These are phyloP conservation scores for Thermothielavioides terrestris DNA, from an alignment of 495 filamentous ascomycete species.

Conservation along the genomic window DNA sequence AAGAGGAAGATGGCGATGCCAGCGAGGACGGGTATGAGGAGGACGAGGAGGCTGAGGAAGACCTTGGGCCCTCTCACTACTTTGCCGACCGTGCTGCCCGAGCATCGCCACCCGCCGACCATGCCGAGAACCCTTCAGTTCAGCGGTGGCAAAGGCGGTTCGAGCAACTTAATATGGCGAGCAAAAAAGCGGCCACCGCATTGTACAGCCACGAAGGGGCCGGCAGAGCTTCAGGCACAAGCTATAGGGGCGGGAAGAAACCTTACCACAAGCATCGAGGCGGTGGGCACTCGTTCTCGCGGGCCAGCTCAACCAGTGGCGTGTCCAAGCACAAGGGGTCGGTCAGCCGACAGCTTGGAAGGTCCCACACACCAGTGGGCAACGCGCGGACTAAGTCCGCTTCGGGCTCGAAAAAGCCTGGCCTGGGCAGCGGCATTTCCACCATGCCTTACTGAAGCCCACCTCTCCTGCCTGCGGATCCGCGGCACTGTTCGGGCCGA, in stretches of 20 bases:
- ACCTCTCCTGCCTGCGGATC: not conserved
- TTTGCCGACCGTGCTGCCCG: not conserved
- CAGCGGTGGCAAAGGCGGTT: conserved; percentile 12
- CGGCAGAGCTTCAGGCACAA: not conserved
- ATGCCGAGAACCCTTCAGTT: conserved; percentile 11
- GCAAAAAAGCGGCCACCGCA: not conserved
- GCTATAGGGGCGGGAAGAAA: conserved; percentile 11
- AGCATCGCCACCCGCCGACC: not conserved
- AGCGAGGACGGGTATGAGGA: conserved; percentile 35
- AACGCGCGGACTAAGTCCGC: conserved; percentile 1
- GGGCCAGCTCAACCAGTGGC: conserved; percentile 13
- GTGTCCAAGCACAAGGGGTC: conserved; percentile 23
- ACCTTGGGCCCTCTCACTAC: conserved; percentile 11
- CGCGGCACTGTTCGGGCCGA: not conserved
- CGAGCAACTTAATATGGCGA: not conserved
- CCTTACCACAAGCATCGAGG: conserved; percentile 3
- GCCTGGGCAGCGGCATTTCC: conserved; percentile 24
- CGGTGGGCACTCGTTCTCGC: not conserved
- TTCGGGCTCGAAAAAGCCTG: not conserved
- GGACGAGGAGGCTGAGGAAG: conserved; percentile 15
- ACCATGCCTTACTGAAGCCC: conserved; percentile 33
- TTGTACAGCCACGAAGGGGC: not conserved
- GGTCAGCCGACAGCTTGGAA: conserved; percentile 1
- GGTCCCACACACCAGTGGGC: not conserved
- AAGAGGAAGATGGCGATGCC: too few relatives aligned